Evolutionary conservation across 345 rosid species (phyloP).

Genomic region (Lepidium sativum): DNA sequence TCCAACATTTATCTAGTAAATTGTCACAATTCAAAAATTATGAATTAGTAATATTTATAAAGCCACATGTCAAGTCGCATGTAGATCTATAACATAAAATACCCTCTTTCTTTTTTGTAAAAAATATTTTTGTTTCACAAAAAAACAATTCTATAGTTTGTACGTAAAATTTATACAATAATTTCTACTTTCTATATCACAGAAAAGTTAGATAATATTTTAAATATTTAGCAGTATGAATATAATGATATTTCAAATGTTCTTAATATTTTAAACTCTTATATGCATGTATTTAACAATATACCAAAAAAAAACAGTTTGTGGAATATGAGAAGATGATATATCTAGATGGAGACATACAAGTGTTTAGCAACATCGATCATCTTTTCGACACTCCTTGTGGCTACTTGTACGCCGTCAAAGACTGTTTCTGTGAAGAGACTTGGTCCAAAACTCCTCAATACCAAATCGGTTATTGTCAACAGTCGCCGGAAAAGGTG

Average conservation of each 20-base stretch:
- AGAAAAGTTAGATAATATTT: no score
- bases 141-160: no score
- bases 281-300: background rate
- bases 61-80: background rate
- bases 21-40: background rate
- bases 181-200: no score
- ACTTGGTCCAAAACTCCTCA: constrained; percentile 41
- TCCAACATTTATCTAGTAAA: background rate
- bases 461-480: constrained; percentile 52
- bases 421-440: constrained; percentile 57
- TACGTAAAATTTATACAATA: no score
- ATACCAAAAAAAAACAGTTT: constrained; percentile 19
- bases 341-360: constrained; percentile 63
- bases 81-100: background rate
- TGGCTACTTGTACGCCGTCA: constrained; percentile 53
- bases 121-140: no score
- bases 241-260: no score
- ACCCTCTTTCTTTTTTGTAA: no score
- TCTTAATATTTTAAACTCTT: no score
- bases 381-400: constrained; percentile 42
- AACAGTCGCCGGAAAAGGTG: constrained; percentile 51
- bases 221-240: no score
- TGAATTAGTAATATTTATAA: background rate
- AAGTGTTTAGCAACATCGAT: constrained; percentile 55
- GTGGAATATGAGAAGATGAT: constrained; percentile 60